Conservation (phyloP, 345 rosid species). For the Citrus sinensis region DNA sequence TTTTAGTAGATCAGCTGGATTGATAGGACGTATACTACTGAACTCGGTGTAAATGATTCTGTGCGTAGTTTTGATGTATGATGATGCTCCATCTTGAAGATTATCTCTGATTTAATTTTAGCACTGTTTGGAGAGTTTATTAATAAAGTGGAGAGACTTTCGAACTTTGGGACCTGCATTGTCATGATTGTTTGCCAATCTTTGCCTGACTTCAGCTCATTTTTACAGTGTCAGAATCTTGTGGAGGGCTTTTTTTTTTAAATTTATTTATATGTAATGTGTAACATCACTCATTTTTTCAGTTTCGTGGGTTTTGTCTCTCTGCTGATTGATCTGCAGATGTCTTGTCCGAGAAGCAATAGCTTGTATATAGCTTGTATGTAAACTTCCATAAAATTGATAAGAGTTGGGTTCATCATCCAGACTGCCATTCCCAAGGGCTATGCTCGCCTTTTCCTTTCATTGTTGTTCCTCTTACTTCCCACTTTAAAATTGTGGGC, state of each 20-base stretch:
- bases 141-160: neutral
- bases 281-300: neutral
- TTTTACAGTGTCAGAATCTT: neutral
- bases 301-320: neutral
- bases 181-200: neutral
- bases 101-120: neutral
- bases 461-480: neutral
- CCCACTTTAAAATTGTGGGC: neutral
- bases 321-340: neutral
- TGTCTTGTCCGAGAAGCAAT: neutral
- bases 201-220: neutral
- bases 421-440: neutral
- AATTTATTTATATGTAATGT: neutral
- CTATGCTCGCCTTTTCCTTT: neutral
- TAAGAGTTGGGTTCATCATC: neutral
- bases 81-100: neutral
- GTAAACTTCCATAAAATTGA: neutral
- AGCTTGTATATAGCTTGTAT: neutral
- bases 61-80: neutral
- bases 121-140: neutral
- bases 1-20: neutral
- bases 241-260: neutral
- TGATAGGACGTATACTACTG: neutral
- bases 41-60: neutral
- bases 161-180: neutral